phyloP scores from a whole-genome alignment of 768 basidiomycete genomes.

The Podaxis mareebaensis region DNA sequence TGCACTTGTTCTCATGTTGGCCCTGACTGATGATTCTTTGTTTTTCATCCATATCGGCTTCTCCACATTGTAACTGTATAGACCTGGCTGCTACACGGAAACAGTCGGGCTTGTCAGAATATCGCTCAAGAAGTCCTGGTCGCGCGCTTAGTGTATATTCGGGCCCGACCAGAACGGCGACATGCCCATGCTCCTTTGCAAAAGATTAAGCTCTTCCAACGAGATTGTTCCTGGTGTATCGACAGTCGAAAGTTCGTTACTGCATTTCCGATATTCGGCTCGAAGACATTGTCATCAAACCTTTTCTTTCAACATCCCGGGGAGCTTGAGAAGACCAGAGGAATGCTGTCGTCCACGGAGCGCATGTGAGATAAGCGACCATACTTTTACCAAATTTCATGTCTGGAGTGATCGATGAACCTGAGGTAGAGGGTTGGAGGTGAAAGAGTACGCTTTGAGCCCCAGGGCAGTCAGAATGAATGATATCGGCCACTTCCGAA shows the following conservation, averaged over 20 bases:
- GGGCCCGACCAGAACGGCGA: neutral
- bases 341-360: neutral
- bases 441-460: neutral
- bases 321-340: constrained; percentile 8
- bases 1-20: neutral
- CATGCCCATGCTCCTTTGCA: constrained; percentile 9
- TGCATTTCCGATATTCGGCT: neutral
- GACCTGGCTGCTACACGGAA: constrained; percentile 50
- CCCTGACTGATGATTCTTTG: constrained; percentile 58
- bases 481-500: constrained; percentile 6
- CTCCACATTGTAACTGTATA: constrained; percentile 53
- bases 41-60: constrained; percentile 56
- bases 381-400: neutral
- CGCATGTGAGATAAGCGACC: neutral
- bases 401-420: neutral
- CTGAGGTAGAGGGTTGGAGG: neutral
- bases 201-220: constrained; percentile 5
- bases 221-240: neutral
- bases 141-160: neutral
- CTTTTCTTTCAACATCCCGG: neutral
- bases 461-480: neutral
- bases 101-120: constrained; percentile 54
- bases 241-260: neutral
- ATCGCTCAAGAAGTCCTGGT: constrained; percentile 38
- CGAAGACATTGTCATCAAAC: neutral